A percentile compares a stretch with the other conserved stretches of the same genome.
These are phyloP conservation scores for Colletotrichum neosansevieriae DNA, from an alignment of 2,329 filamentous ascomycete genomes.

Conservation along the genomic window DNA sequence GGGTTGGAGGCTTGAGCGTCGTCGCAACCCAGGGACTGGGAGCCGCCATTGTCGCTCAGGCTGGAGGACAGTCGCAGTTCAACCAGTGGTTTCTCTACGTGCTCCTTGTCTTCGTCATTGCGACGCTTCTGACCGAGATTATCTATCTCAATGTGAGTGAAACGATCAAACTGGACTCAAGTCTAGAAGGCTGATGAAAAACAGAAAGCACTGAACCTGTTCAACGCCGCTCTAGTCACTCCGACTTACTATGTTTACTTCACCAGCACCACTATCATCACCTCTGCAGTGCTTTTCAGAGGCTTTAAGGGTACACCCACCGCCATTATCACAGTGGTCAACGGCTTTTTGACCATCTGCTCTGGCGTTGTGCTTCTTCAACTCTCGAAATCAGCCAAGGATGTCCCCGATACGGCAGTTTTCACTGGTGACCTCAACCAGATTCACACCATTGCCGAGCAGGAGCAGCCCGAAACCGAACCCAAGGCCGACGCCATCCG, in stretches of 20 bases:
- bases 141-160: conserved; percentile 90
- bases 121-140: conserved; percentile 92
- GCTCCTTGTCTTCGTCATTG: conserved; percentile 87
- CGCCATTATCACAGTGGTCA: conserved; percentile 87
- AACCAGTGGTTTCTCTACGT: conserved; percentile 98
- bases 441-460: conserved; percentile 93
- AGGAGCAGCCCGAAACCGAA: conserved; percentile 95
- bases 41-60: conserved; percentile 89
- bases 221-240: conserved; percentile 96
- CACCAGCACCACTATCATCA: conserved; percentile 94
- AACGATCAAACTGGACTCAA: conserved; percentile 22
- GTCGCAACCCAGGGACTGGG: conserved; percentile 95
- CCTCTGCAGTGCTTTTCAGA: conserved; percentile 90
- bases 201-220: conserved; percentile 97
- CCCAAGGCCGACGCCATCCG: conserved; percentile 97
- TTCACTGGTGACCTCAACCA: conserved; percentile 95
- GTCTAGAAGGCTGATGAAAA: conserved; percentile 48
- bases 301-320: conserved; percentile 90
- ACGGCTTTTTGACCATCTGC: conserved; percentile 95
- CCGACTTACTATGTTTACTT: conserved; percentile 99
- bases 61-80: conserved; percentile 85
- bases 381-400: conserved; percentile 97
- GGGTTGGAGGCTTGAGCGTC: conserved; percentile 93
- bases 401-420: conserved; percentile 92
- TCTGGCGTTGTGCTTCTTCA: conserved; percentile 92